Conservation (phyloP, 345 rosid genomes). For the Camelina laxa region DNA sequence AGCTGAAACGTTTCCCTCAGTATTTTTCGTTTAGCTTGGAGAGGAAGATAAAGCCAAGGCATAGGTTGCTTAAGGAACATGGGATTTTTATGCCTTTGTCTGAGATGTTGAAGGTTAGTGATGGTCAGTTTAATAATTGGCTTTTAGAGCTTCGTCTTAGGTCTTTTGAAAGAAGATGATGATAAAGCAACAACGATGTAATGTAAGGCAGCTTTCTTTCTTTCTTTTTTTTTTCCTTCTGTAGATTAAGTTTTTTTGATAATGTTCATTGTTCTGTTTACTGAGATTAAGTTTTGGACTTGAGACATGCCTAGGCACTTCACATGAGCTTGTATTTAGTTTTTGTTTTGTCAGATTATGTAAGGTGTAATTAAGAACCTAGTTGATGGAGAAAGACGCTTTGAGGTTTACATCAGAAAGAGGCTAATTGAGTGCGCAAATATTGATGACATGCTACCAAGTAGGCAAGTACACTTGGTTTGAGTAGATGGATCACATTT, state of each 20-base stretch:
- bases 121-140: conserved; percentile 67
- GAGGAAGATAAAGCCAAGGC: conserved; percentile 81
- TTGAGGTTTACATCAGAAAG: neutral
- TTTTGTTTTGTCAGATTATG: neutral
- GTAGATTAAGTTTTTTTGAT: neutral
- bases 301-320: neutral
- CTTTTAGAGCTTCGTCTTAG: conserved; percentile 64
- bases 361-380: neutral
- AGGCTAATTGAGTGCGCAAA: neutral
- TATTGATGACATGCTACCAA: neutral
- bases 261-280: neutral
- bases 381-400: neutral
- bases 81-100: conserved; percentile 64
- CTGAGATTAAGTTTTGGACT: neutral
- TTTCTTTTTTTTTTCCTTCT: neutral
- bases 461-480: neutral
- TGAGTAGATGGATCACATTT: neutral
- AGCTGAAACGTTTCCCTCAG: conserved; percentile 81
- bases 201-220: conserved; percentile 1
- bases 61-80: conserved; percentile 61
- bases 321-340: neutral
- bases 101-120: conserved; percentile 80
- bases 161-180: conserved; percentile 40
- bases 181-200: conserved; percentile 14
- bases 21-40: conserved; percentile 88